A percentile compares a stretch with the other conserved stretches of the same genome.
Evolutionary conservation across 495 filamentous ascomycete species (phyloP).

Genomic region (Oidiodendron maius): DNA sequence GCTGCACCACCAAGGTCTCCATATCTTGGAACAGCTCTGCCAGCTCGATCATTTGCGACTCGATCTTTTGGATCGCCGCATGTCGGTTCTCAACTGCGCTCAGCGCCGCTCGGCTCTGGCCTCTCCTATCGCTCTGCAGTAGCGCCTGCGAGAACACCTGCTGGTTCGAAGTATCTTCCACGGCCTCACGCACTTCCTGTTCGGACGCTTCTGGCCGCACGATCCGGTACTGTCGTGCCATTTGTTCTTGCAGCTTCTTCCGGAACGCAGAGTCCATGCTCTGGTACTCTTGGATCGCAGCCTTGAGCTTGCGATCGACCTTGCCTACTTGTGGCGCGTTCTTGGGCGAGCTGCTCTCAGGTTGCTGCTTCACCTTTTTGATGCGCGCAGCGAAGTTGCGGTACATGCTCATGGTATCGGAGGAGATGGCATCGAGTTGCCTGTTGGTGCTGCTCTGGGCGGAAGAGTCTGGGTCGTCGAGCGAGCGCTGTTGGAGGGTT

Average conservation of each 20-base stretch:
- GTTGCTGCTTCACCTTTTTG: conserved; percentile 71
- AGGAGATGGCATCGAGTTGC: conserved; percentile 51
- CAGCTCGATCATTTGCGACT: conserved; percentile 79
- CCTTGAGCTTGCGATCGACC: conserved; percentile 71
- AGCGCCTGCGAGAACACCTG: conserved; percentile 80
- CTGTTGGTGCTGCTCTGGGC: conserved; percentile 42
- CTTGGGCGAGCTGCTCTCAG: conserved; percentile 59
- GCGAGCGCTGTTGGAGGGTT: conserved; percentile 49
- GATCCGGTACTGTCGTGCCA: conserved; percentile 84
- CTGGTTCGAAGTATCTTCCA: conserved; percentile 59
- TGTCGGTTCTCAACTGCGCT: conserved; percentile 77
- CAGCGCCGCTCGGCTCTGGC: conserved; percentile 72
- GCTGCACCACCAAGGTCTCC: conserved; percentile 73
- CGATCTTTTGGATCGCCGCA: conserved; percentile 85
- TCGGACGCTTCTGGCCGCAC: conserved; percentile 80
- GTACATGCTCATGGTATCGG: conserved; percentile 77
- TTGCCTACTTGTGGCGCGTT: conserved; percentile 74
- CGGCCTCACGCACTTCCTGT: conserved; percentile 69
- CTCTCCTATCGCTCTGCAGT: conserved; percentile 64
- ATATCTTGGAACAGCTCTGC: conserved; percentile 80
- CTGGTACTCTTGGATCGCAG: conserved; percentile 75
- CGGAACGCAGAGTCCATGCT: conserved; percentile 68
- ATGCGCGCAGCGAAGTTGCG: conserved; percentile 68
- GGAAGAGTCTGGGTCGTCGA: conserved; percentile 51
- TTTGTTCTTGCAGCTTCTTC: conserved; percentile 71